Evolutionary conservation across 257 asterid genomes (phyloP).

Genomic region (Primulina eburnea): DNA sequence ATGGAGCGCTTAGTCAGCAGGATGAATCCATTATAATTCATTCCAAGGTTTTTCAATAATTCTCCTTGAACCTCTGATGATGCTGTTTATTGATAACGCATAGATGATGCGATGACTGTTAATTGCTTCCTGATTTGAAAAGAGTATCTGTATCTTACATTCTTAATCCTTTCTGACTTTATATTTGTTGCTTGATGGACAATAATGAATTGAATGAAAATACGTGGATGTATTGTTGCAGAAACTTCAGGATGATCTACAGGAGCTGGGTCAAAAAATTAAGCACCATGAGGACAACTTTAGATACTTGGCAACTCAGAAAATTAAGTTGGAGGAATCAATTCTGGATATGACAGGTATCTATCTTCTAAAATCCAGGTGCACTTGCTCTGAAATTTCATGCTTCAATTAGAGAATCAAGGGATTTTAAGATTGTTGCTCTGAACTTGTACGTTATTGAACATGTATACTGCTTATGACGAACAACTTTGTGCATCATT

Average conservation of each 20-base stretch:
- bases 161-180: slow-evolving; percentile 1
- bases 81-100: slow-evolving; percentile 1
- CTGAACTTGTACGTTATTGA: not conserved
- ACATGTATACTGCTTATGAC: not conserved
- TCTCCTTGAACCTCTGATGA: not conserved
- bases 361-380: not conserved
- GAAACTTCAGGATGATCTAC: slow-evolving; percentile 63
- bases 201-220: slow-evolving; percentile 15
- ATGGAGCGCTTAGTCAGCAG: slow-evolving; percentile 26
- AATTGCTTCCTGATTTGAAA: slow-evolving; percentile 3
- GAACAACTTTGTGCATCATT: slow-evolving; percentile 8
- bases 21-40: slow-evolving; percentile 23
- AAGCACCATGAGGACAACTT: slow-evolving; percentile 68
- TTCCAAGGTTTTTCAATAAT: slow-evolving; percentile 46
- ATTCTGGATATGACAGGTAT: slow-evolving; percentile 64
- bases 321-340: slow-evolving; percentile 47
- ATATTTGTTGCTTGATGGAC: slow-evolving; percentile 1
- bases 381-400: no score
- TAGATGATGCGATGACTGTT: slow-evolving; percentile 10
- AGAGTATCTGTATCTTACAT: not conserved
- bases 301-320: slow-evolving; percentile 42
- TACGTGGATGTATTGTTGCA: slow-evolving; percentile 30
- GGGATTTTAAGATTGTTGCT: not conserved
- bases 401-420: not conserved
- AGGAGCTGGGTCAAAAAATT: slow-evolving; percentile 51